Evolutionary conservation across 495 filamentous ascomycete species (phyloP).

Genomic region (Neurospora sublineolata): DNA sequence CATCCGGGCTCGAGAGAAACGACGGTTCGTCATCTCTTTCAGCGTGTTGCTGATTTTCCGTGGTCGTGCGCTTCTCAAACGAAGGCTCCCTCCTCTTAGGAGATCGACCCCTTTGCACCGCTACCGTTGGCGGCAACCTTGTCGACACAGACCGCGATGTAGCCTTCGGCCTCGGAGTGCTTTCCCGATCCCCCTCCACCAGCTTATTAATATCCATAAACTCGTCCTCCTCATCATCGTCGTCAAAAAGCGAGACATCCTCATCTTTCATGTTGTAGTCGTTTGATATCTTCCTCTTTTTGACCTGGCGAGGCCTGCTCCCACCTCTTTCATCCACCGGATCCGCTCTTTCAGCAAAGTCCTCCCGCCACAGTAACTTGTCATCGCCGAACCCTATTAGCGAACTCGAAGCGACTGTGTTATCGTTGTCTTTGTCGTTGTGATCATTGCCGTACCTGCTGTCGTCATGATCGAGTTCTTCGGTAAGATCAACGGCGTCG

Average conservation of each 20-base stretch:
- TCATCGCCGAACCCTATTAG: slow-evolving; percentile 30
- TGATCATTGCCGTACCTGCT: not conserved
- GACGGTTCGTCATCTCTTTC: not conserved
- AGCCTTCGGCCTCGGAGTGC: not conserved
- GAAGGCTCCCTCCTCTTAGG: not conserved
- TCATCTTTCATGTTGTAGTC: slow-evolving; percentile 21
- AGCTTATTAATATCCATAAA: slow-evolving; percentile 28
- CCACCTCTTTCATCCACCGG: slow-evolving; percentile 5
- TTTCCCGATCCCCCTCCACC: not conserved
- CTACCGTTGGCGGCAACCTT: not conserved
- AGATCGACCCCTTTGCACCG: not conserved
- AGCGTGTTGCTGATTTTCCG: not conserved
- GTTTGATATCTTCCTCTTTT: slow-evolving; percentile 48
- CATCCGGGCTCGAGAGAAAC: not conserved
- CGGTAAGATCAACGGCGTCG: slow-evolving; percentile 64
- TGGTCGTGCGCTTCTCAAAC: not conserved
- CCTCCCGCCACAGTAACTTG: slow-evolving; percentile 48
- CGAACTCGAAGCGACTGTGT: slow-evolving; percentile 27
- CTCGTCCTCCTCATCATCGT: slow-evolving; percentile 15
- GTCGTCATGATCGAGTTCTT: slow-evolving; percentile 33
- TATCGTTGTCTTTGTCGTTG: slow-evolving; percentile 6
- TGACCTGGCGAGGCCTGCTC: not conserved
- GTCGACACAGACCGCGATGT: not conserved
- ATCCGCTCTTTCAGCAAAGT: slow-evolving; percentile 28
- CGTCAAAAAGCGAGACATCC: not conserved